phyloP scores from a whole-genome alignment of 768 basidiomycete genomes.

The Serendipita vermifera region DNA sequence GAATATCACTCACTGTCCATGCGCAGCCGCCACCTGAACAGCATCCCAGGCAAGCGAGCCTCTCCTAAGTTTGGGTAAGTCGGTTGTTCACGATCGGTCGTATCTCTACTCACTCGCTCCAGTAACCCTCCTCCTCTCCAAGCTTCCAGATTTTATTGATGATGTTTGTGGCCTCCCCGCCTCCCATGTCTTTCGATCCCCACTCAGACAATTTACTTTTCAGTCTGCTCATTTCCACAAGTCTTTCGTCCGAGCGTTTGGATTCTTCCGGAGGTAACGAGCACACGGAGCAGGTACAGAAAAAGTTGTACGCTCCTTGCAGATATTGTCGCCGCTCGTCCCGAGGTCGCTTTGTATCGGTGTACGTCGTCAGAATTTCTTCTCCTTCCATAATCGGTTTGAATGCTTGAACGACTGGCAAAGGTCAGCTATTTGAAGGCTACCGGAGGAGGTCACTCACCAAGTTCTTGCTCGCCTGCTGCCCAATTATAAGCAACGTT shows the following conservation, averaged over 20 bases:
- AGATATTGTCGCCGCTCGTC: slow-evolving; percentile 41
- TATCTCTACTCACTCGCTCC: slow-evolving; percentile 32
- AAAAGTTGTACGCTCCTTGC: slow-evolving; percentile 40
- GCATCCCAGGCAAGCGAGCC: slow-evolving; percentile 51
- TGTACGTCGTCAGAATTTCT: slow-evolving; percentile 52
- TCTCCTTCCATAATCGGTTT: slow-evolving; percentile 40
- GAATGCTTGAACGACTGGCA: slow-evolving; percentile 45
- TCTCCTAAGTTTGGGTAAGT: slow-evolving; percentile 19
- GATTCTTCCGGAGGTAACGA: slow-evolving; percentile 39
- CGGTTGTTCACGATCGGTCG: not conserved
- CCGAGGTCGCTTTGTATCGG: slow-evolving; percentile 41
- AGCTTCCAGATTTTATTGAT: slow-evolving; percentile 43
- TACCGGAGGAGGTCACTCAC: not conserved
- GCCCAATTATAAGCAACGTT: slow-evolving; percentile 46
- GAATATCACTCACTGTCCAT: slow-evolving; percentile 42
- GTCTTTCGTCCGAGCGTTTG: slow-evolving; percentile 37
- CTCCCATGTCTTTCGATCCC: slow-evolving; percentile 33
- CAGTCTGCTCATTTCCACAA: slow-evolving; percentile 33
- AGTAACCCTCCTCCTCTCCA: slow-evolving; percentile 50
- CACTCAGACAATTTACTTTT: slow-evolving; percentile 38
- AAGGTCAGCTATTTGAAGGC: slow-evolving; percentile 11
- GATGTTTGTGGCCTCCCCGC: slow-evolving; percentile 35
- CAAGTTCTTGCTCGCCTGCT: slow-evolving; percentile 4
- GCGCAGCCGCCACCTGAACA: slow-evolving; percentile 44
- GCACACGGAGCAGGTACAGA: slow-evolving; percentile 47